Evolutionary conservation across 345 rosid species (phyloP).

Genomic region (Bruguiera sexangula): DNA sequence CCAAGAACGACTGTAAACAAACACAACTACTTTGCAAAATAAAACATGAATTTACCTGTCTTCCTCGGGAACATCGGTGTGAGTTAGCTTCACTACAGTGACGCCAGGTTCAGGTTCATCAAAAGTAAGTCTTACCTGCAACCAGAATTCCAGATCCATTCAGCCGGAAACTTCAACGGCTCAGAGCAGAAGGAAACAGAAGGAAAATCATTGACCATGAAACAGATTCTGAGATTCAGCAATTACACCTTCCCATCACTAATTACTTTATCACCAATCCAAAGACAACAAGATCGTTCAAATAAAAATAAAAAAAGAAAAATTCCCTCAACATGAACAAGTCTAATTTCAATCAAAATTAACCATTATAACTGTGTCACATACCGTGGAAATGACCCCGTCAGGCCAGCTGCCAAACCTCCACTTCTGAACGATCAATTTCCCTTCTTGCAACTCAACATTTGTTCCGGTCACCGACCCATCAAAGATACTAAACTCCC

Average conservation of each 20-base stretch:
- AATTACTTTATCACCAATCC: too few relatives aligned
- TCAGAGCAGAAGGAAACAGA: background rate
- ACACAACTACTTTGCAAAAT: background rate
- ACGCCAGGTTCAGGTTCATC: conserved; percentile 85
- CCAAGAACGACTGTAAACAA: background rate
- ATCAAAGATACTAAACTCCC: conserved; percentile 76
- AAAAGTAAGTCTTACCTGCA: conserved; percentile 69
- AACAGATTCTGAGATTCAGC: background rate
- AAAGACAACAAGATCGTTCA: too few relatives aligned
- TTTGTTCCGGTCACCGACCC: conserved; percentile 85
- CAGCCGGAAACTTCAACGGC: background rate
- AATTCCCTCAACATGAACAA: too few relatives aligned
- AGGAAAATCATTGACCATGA: too few relatives aligned
- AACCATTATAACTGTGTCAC: background rate
- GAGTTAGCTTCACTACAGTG: conserved; percentile 68
- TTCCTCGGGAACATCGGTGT: conserved; percentile 88
- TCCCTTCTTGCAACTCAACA: conserved; percentile 82
- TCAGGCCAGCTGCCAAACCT: conserved; percentile 98
- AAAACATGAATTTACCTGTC: conserved; percentile 56
- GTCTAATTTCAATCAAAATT: background rate
- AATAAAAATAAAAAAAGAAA: too few relatives aligned
- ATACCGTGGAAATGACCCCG: conserved; percentile 73
- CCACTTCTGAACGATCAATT: conserved; percentile 90
- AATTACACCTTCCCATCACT: background rate
- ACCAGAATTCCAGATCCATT: conserved; percentile 13